Base-by-base conservation (phyloP, 192 early-diverging fungal species). In the Coemansia sp. region DNA sequence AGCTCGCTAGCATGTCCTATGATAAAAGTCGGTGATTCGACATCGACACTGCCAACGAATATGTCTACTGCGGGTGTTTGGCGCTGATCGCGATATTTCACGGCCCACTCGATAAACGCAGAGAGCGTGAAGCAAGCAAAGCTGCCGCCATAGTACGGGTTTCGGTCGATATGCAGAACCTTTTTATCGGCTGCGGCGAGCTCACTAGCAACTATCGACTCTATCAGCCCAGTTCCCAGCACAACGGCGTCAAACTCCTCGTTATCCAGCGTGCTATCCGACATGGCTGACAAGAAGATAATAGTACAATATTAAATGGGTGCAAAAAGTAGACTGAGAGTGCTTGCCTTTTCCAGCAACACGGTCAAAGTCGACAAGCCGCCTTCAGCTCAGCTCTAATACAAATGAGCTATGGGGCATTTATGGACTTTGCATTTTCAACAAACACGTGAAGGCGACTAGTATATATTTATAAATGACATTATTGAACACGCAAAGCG, bases 81-180 rank as follows among this genome's bases (percentile, higher is more conserved):
- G 7, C 73, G 54, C 20, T 17, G 17, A 27, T 74, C 68, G 51
- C 72, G 78, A 20, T 56, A 38, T 6, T 54, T 25, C 14, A 29
- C 12, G 0, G 68, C 63, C 82, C 77, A 79, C 14, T 71, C 63
- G 27, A 76, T 15, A 17, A 79, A 54, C 11, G 15, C 62, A 22
- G 47, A 58, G 7, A 73, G 47, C 2, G 76, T 57, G 12, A 84
- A 76, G 49, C 64, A 71, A 2, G 88, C 85, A 66, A 81, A 85
- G 59, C 78, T 78, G 4, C 89, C 92, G 24, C 94, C 95, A 77
- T 97, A 97, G 62, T 89, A 90, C 17, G 79, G 70, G 58, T 90
- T 88, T n/a, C 86, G 69, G 70, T 97, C 95, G 20, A 96, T 73
- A 68, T 96, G 94, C 7, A 94, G 84, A 6, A 97, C 93, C 6